Evolutionary conservation across 345 rosid genomes (phyloP).

Genomic region (Isatis tinctoria): DNA sequence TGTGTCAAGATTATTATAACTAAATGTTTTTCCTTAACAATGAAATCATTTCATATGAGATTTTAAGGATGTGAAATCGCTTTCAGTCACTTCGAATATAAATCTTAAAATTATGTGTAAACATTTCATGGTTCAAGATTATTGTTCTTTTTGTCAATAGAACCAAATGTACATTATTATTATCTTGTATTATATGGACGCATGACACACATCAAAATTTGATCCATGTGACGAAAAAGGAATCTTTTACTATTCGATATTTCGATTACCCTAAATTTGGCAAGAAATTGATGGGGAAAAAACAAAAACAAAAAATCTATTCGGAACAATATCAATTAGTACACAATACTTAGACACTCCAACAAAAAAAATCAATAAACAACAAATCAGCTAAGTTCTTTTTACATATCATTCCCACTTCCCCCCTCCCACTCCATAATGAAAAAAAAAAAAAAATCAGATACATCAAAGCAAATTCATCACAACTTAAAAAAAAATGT

Average conservation of each 20-base stretch:
- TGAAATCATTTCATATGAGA: background rate
- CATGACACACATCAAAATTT: background rate
- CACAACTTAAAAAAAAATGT: slow-evolving; percentile 29
- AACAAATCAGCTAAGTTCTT: slow-evolving; percentile 35
- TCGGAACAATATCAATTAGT: slow-evolving; percentile 17
- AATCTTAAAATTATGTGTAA: slow-evolving; percentile 16
- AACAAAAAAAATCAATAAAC: slow-evolving; percentile 18
- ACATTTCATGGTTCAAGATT: slow-evolving; percentile 9
- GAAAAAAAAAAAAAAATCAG: slow-evolving; percentile 8
- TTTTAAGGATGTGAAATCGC: slow-evolving; percentile 20
- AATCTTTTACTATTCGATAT: slow-evolving; percentile 15
- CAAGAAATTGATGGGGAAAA: background rate
- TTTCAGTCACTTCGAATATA: slow-evolving; percentile 24
- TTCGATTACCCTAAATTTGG: background rate
- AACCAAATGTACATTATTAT: background rate
- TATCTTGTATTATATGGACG: background rate
- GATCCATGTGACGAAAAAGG: background rate
- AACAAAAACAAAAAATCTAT: background rate
- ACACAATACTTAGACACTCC: slow-evolving; percentile 35
- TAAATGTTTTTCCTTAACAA: background rate
- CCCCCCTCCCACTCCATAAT: slow-evolving; percentile 22
- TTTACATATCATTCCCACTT: slow-evolving; percentile 26
- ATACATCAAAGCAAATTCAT: slow-evolving; percentile 30
- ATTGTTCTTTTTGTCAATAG: slow-evolving; percentile 22
- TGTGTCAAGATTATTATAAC: background rate